phyloP scores from a whole-genome alignment of 495 filamentous ascomycete species.

The Neurospora sp. region DNA sequence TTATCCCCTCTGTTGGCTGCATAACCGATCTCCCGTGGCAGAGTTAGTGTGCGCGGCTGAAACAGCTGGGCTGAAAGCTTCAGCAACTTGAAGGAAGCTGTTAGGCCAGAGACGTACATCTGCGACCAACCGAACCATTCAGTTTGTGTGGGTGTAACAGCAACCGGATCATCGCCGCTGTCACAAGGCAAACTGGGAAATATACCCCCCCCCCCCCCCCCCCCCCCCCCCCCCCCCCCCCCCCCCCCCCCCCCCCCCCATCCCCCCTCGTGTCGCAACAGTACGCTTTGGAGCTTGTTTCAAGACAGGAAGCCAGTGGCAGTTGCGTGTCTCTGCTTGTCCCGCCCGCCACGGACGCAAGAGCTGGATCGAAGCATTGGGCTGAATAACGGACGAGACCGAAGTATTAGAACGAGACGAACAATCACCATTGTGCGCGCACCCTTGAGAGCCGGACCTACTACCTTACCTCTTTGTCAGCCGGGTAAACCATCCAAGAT shows the following conservation, averaged over 20 bases:
- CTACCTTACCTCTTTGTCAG: not conserved
- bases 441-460: not conserved
- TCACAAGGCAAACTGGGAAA: not conserved
- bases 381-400: not conserved
- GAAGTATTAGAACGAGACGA: not conserved
- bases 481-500: not conserved
- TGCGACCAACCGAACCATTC: not conserved
- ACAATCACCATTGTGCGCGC: not conserved
- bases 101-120: not conserved
- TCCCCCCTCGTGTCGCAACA: not conserved
- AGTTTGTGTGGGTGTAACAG: not conserved
- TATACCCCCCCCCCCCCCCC: no score
- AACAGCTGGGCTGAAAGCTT: not conserved
- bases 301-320: not conserved
- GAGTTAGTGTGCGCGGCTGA: not conserved
- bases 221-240: no score
- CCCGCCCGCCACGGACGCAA: not conserved
- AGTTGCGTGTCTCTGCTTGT: not conserved
- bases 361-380: not conserved
- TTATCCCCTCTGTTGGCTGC: not conserved
- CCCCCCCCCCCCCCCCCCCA: no score
- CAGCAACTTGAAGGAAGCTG: not conserved
- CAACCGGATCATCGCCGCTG: not conserved
- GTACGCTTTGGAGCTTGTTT: not conserved
- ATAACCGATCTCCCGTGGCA: not conserved